A percentile compares a stretch with the other conserved stretches of the same genome.
Conservation (phyloP, 495 filamentous ascomycete species). For the Penicillium paxilli region DNA sequence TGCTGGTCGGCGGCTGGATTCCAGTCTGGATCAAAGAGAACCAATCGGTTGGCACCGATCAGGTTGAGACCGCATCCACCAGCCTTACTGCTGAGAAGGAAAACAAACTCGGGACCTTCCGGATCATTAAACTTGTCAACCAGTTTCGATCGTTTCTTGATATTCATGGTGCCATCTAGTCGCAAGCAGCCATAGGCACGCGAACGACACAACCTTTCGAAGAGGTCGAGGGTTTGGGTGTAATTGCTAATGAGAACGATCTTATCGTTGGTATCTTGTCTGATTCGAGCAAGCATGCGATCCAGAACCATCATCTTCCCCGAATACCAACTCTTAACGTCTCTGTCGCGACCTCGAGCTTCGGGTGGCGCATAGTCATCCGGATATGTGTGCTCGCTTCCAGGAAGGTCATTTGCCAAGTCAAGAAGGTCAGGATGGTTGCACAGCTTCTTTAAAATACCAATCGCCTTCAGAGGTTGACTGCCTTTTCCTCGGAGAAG, state of each 20-base stretch:
- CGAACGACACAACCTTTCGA: constrained; percentile 84
- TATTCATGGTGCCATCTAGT: constrained; percentile 95
- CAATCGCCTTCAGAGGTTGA: constrained; percentile 94
- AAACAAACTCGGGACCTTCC: constrained; percentile 86
- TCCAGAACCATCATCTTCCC: constrained; percentile 99
- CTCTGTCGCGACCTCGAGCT: constrained; percentile 81
- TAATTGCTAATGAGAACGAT: constrained; percentile 99
- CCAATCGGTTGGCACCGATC: constrained; percentile 93
- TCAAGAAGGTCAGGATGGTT: constrained; percentile 96
- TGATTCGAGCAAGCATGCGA: constrained; percentile 96
- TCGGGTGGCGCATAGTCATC: constrained; percentile 90
- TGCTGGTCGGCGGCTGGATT: constrained; percentile 99
- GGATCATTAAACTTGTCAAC: constrained; percentile 99
- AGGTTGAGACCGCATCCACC: constrained; percentile 97
- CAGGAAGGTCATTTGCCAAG: constrained; percentile 80
- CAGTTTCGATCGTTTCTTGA: constrained; percentile 93
- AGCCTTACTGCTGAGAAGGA: constrained; percentile 93
- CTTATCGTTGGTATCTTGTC: constrained; percentile 96
- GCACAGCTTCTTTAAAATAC: constrained; percentile 95
- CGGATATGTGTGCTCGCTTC: constrained; percentile 79
- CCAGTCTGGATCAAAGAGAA: constrained; percentile 99
- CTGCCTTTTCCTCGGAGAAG: constrained; percentile 92
- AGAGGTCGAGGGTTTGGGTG: constrained; percentile 93
- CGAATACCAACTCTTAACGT: constrained; percentile 94
- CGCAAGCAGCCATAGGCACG: constrained; percentile 83